phyloP scores from a whole-genome alignment of 179 eudicot species.

The Camellia oleifera region DNA sequence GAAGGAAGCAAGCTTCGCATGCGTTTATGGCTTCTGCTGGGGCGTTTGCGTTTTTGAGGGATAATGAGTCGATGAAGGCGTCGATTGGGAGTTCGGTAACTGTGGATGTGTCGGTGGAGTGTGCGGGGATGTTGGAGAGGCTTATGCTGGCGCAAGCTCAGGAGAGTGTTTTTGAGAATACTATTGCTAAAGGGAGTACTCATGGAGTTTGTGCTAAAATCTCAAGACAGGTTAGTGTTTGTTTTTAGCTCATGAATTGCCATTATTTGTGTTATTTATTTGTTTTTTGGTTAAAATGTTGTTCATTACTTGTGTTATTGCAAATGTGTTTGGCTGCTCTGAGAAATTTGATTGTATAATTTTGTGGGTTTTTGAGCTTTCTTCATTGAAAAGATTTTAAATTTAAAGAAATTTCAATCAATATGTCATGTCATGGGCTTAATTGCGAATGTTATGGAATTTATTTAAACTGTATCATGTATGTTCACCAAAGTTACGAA shows the following conservation, averaged over 20 bases:
- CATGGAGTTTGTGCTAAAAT: conserved; percentile 90
- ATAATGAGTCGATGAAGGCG: conserved; percentile 71
- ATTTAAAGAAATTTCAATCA: not conserved
- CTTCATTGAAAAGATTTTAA: not conserved
- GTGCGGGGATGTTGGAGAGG: conserved; percentile 96
- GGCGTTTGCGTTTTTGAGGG: conserved; percentile 83
- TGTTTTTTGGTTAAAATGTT: too few species aligned
- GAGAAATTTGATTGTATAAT: not conserved
- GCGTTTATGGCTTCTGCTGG: conserved; percentile 78
- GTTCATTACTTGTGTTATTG: not conserved
- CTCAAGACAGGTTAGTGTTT: conserved; percentile 64
- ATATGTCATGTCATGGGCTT: not conserved
- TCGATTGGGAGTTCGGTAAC: conserved; percentile 65
- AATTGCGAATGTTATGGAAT: not conserved
- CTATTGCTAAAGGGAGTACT: conserved; percentile 82
- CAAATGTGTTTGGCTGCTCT: not conserved
- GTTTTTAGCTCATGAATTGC: not conserved
- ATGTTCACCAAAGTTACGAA: not conserved
- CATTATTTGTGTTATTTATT: not conserved
- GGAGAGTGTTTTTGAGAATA: conserved; percentile 87
- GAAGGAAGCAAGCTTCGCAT: conserved; percentile 72
- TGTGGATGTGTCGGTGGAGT: conserved; percentile 81
- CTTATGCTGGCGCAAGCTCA: conserved; percentile 98
- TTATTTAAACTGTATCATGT: not conserved
- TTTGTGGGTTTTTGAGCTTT: not conserved